These are phyloP conservation scores for Nasturtium officinale DNA, from an alignment of 345 rosid genomes.

Conservation along the genomic window DNA sequence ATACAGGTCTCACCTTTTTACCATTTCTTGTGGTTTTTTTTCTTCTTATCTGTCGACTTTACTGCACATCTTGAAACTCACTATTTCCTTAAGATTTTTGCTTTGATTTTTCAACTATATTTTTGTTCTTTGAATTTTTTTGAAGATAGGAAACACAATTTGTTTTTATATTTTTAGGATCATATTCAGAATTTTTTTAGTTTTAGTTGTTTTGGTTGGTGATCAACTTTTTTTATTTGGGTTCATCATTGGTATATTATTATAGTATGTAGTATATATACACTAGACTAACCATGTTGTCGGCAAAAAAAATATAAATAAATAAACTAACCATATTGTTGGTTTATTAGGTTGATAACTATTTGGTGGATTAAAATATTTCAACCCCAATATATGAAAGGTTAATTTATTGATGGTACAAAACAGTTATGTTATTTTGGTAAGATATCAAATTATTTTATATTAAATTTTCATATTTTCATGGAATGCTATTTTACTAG, in stretches of 20 bases:
- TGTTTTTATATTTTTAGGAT: neutral
- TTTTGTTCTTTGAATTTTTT: neutral
- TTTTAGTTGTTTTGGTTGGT: neutral
- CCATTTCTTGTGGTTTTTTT: conserved; percentile 3
- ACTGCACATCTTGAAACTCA: neutral
- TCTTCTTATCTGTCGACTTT: neutral
- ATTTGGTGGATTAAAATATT: neutral
- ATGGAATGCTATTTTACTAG: neutral
- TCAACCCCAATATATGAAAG: no score
- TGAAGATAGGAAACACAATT: neutral
- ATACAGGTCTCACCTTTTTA: conserved; percentile 61
- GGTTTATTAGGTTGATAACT: neutral
- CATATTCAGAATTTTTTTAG: neutral
- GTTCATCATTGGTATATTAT: neutral
- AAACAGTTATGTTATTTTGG: no score
- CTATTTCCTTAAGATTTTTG: neutral
- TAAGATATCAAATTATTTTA: no score
- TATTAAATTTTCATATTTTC: no score
- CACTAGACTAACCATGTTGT: neutral
- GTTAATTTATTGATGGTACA: no score
- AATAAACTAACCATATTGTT: no score
- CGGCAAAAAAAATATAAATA: neutral
- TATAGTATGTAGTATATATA: neutral
- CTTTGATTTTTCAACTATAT: neutral
- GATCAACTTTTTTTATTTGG: neutral